phyloP scores from a whole-genome alignment of 352 stramenopile genomes.

The Thraustochytrium aureum region DNA sequence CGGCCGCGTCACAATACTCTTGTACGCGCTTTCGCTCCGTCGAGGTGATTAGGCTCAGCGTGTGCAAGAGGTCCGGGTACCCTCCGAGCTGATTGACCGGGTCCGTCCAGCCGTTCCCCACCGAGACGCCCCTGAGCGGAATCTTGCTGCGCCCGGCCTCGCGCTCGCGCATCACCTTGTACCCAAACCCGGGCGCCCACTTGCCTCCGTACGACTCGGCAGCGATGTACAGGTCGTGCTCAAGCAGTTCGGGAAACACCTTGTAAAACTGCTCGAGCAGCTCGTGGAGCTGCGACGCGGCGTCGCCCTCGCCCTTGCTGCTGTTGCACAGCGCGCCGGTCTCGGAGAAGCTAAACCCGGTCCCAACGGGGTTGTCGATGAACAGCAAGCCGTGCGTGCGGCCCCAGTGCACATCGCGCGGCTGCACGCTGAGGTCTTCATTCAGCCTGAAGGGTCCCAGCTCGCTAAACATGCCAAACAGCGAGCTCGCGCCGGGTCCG shows the following conservation, averaged over 20 bases:
- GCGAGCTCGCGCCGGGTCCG: slow-evolving; percentile 57
- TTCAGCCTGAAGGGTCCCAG: slow-evolving; percentile 57
- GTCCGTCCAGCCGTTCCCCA: slow-evolving; percentile 59
- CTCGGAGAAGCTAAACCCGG: slow-evolving; percentile 57
- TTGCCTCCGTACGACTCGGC: slow-evolving; percentile 42
- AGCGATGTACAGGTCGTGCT: slow-evolving; percentile 55
- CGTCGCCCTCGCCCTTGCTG: slow-evolving; percentile 53
- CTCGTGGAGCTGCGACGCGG: slow-evolving; percentile 59
- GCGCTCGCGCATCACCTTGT: neutral
- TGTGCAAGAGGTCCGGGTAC: slow-evolving; percentile 56
- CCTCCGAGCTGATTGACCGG: slow-evolving; percentile 53
- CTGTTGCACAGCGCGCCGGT: slow-evolving; percentile 55
- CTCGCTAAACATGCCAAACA: slow-evolving; percentile 60
- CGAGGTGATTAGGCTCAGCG: slow-evolving; percentile 27
- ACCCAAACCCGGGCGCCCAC: neutral
- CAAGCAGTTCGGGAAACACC: slow-evolving; percentile 57
- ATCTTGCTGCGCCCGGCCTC: slow-evolving; percentile 35
- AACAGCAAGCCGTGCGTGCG: slow-evolving; percentile 59
- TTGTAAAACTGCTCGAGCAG: slow-evolving; percentile 61
- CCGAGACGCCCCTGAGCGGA: slow-evolving; percentile 53
- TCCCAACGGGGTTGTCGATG: slow-evolving; percentile 60
- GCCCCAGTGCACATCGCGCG: slow-evolving; percentile 52
- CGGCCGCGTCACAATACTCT: slow-evolving; percentile 42
- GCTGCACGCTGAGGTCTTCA: slow-evolving; percentile 25
- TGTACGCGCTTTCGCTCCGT: slow-evolving; percentile 11